Conservation (phyloP, 345 rosid genomes). For the Melastoma malabathricum region DNA sequence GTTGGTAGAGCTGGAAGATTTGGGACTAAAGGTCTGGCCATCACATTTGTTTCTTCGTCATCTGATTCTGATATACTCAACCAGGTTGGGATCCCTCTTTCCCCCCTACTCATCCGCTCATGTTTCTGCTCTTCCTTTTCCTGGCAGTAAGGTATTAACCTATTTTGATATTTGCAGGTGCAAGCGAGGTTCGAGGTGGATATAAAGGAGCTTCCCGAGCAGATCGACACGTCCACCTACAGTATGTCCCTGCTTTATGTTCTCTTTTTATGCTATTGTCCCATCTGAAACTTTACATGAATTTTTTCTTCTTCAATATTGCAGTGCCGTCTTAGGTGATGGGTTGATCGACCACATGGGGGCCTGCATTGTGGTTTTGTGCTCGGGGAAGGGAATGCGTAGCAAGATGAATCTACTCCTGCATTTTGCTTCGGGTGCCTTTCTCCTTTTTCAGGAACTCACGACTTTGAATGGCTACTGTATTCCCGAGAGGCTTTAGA, state of each 20-base stretch:
- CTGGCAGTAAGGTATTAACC: constrained; percentile 61
- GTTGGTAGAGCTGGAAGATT: constrained; percentile 99
- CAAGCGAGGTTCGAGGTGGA: constrained; percentile 96
- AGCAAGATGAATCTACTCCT: too few relatives aligned
- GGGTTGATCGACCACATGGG: neutral
- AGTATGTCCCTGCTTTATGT: constrained; percentile 26
- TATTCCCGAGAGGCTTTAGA: too few relatives aligned
- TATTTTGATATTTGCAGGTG: constrained; percentile 26
- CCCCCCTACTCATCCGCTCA: too few relatives aligned
- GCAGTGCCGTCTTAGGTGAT: constrained; percentile 15
- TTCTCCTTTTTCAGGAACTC: too few relatives aligned
- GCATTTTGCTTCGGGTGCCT: too few relatives aligned
- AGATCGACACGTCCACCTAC: constrained; percentile 87
- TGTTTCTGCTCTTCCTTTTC: constrained; percentile 7
- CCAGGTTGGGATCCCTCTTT: constrained; percentile 59
- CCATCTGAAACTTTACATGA: neutral
- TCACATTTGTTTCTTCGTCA: constrained; percentile 86
- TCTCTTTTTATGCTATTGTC: neutral
- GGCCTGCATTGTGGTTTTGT: too few relatives aligned
- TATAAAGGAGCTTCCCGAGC: constrained; percentile 94
- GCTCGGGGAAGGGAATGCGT: too few relatives aligned
- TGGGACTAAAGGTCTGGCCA: constrained; percentile 97
- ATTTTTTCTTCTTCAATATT: neutral
- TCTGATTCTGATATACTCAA: constrained; percentile 85
- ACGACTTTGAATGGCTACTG: too few relatives aligned